Percentiles rank a stretch among this genome's conserved stretches.
These are phyloP conservation scores for Naganishia liquefaciens DNA, from an alignment of 1,284 basidiomycete genomes.

Conservation along the genomic window DNA sequence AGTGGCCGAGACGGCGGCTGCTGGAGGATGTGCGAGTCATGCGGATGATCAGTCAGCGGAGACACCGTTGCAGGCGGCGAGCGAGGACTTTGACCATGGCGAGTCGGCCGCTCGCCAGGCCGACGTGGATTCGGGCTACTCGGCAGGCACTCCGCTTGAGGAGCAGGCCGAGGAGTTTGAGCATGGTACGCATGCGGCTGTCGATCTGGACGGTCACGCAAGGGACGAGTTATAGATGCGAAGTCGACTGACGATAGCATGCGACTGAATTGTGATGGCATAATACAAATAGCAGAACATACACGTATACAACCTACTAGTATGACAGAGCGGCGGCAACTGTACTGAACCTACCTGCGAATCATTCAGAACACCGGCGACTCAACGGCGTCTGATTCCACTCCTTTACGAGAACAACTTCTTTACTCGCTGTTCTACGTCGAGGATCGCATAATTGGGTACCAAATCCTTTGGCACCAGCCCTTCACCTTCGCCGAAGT, in stretches of 20 bases:
- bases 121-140: slow-evolving; percentile 10
- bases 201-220: slow-evolving; percentile 6
- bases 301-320: too few species aligned
- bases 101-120: background rate
- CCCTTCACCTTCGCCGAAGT: slow-evolving; percentile 1
- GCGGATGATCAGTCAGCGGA: slow-evolving; percentile 20
- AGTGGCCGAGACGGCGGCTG: slow-evolving; percentile 8
- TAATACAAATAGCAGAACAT: background rate
- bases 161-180: slow-evolving; percentile 31
- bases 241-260: too few species aligned
- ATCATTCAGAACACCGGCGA: background rate
- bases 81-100: slow-evolving; percentile 31
- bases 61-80: slow-evolving; percentile 21
- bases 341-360: too few species aligned
- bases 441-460: slow-evolving; percentile 26
- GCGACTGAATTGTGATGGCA: background rate
- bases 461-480: slow-evolving; percentile 23
- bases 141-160: slow-evolving; percentile 31
- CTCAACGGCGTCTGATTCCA: background rate
- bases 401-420: slow-evolving; percentile 15
- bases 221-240: slow-evolving; percentile 15
- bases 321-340: too few species aligned
- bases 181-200: slow-evolving; percentile 18
- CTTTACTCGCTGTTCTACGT: slow-evolving; percentile 26
- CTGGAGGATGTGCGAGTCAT: background rate